A percentile compares a stretch with the other conserved stretches of the same genome.
Conservation (phyloP, 805 yeast species). For the Yamadazyma endophytica region DNA sequence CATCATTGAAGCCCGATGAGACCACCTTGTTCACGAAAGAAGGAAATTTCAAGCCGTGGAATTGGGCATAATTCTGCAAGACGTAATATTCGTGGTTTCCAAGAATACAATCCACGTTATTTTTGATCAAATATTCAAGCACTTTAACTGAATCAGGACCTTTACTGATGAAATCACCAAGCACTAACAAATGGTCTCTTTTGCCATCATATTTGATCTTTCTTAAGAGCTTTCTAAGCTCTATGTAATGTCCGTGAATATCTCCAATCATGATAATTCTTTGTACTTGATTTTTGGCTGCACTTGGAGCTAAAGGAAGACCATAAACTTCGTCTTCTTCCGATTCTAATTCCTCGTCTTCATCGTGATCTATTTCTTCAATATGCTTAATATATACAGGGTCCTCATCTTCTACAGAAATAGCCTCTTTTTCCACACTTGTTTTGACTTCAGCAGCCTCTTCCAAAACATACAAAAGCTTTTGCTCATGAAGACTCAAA, state of each 20-base stretch:
- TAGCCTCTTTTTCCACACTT: neutral
- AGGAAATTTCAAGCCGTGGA: constrained; percentile 45
- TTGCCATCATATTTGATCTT: constrained; percentile 43
- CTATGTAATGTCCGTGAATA: constrained; percentile 73
- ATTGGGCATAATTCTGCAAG: constrained; percentile 58
- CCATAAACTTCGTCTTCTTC: constrained; percentile 5
- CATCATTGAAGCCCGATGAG: constrained; percentile 20
- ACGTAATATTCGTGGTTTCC: constrained; percentile 88
- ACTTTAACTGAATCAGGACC: constrained; percentile 75
- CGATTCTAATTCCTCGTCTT: constrained; percentile 13
- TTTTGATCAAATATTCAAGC: constrained; percentile 55
- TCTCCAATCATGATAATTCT: constrained; percentile 78
- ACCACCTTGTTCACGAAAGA: constrained; percentile 13
- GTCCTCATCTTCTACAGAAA: neutral
- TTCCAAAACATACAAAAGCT: neutral
- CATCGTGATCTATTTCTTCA: constrained; percentile 6
- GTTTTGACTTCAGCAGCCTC: neutral
- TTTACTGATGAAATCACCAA: constrained; percentile 85
- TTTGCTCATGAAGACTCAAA: constrained; percentile 6
- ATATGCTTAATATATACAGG: no score
- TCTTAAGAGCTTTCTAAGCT: constrained; percentile 49
- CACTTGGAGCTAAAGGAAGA: no score
- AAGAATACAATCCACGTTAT: constrained; percentile 66
- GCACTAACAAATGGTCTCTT: constrained; percentile 57
- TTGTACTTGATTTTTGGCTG: constrained; percentile 20